Evolutionary conservation across 2,329 filamentous ascomycete species (phyloP), one percentile per base, ranked within the genome.

Genomic region (Diaporthe eres): DNA sequence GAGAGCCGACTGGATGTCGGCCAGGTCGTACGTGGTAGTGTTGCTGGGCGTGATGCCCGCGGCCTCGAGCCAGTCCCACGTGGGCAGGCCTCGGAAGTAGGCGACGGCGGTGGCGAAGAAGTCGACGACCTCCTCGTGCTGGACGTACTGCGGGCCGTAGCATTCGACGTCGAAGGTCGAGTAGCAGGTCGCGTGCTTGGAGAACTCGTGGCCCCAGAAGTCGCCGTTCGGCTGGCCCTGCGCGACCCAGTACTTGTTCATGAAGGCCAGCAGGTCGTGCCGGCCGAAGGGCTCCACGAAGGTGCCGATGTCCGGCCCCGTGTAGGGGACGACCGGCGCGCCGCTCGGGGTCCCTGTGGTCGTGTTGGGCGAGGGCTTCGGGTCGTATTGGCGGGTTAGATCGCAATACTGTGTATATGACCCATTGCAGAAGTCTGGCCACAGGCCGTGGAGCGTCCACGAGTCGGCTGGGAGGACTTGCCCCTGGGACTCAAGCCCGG

Each of bases 371-470:
- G 86, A 87, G 0, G 90, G 90, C 19, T 82, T 80, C 1, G 91
- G 92, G 80, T 93, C 92, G 78, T 92, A 93, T 82, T 94, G 92
- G 0, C 92, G 89, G 71, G 81, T 88, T 68, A 92, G 81, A 80
- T 94, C 92, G 83, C 92, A 94, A 82, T 93, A 94, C 77, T 93
- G 91, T 0, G 91, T 92, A 81, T 90, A 93, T 0, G 87, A 88
- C 63, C 91, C 86, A 77, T 88, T 85, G 81, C 86, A 88, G 78
- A 86, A 87, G 77, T 88, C 86, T 13, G 86, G 88, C 90, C 90
- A 92, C 1, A 91, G 82, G 22, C 91, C 91, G 79, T 92, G 91
- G 15, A 93, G 84, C 0, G 88, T 90, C 89, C 90, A 93, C 4
- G 86, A 85, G 58, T 91, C 83, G 60, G 84, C 81, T 1, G 92